Percentiles rank a stretch among this genome's conserved stretches.
phyloP scores from a whole-genome alignment of 345 rosid genomes.

The Salix koriyanagi region DNA sequence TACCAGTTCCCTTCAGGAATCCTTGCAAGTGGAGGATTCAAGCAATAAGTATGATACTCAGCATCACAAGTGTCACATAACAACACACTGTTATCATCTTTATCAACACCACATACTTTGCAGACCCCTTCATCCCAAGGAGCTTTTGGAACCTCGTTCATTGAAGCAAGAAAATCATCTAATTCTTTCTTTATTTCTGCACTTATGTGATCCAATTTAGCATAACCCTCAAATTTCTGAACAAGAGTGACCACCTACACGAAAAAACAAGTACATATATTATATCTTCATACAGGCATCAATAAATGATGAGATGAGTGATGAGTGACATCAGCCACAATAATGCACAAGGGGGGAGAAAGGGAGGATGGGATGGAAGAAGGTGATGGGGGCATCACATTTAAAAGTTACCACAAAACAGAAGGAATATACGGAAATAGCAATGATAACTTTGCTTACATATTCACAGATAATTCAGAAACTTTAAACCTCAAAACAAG shows the following conservation, averaged over 20 bases:
- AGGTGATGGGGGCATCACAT: no score
- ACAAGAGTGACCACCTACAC: conserved; percentile 67
- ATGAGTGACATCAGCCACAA: neutral
- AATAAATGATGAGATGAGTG: neutral
- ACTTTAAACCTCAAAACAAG: no score
- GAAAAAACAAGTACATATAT: conserved; percentile 8
- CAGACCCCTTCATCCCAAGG: conserved; percentile 99
- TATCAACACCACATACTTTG: conserved; percentile 96
- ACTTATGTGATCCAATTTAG: conserved; percentile 50
- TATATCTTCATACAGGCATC: conserved; percentile 10
- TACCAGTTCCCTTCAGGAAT: conserved; percentile 99
- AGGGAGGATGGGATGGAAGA: no score
- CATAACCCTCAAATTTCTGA: conserved; percentile 57
- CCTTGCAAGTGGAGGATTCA: conserved; percentile 91
- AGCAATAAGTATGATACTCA: conserved; percentile 97
- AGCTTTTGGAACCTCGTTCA: conserved; percentile 78
- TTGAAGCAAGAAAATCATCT: conserved; percentile 57
- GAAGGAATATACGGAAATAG: no score
- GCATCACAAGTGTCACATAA: conserved; percentile 95
- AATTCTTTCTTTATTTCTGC: conserved; percentile 65
- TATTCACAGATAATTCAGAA: no score
- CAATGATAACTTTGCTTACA: no score
- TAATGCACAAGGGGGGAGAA: no score
- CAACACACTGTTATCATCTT: conserved; percentile 95
- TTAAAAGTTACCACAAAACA: no score